Evolutionary conservation across 441 rosid genomes (phyloP).

Genomic region (Aquilaria agallochum): DNA sequence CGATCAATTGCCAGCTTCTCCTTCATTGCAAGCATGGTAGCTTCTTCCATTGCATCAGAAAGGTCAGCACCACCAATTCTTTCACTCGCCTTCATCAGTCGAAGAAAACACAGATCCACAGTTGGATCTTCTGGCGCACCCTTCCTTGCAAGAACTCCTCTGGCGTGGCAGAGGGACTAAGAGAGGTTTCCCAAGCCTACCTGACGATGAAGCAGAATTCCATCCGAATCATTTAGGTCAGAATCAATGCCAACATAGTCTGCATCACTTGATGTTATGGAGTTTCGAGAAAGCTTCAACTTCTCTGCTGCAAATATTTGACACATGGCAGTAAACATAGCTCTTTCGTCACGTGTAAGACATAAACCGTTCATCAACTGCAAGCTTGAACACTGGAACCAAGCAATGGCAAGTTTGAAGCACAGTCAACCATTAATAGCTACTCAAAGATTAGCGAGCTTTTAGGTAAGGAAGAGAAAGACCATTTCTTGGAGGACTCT

Average conservation of each 20-base stretch:
- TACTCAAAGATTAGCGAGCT: neutral
- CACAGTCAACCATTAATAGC: conserved; percentile 7
- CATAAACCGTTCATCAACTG: conserved; percentile 1
- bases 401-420: conserved; percentile 6
- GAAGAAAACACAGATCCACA: no score
- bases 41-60: no score
- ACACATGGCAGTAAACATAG: conserved; percentile 23
- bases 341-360: neutral
- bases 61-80: no score
- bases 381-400: conserved; percentile 13
- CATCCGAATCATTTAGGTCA: no score
- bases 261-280: conserved; percentile 25
- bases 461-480: neutral
- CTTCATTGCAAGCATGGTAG: no score
- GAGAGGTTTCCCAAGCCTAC: no score
- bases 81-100: no score
- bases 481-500: conserved; percentile 32
- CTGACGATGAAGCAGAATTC: no score
- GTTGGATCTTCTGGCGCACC: no score
- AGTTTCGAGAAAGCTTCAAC: conserved; percentile 23
- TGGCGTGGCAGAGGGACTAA: no score
- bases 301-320: conserved; percentile 38
- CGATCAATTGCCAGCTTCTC: no score
- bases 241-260: conserved; percentile 53
- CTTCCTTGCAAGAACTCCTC: no score